These are phyloP conservation scores for Penicillium tannophilum DNA, from an alignment of 495 filamentous ascomycete species.

Conservation along the genomic window DNA sequence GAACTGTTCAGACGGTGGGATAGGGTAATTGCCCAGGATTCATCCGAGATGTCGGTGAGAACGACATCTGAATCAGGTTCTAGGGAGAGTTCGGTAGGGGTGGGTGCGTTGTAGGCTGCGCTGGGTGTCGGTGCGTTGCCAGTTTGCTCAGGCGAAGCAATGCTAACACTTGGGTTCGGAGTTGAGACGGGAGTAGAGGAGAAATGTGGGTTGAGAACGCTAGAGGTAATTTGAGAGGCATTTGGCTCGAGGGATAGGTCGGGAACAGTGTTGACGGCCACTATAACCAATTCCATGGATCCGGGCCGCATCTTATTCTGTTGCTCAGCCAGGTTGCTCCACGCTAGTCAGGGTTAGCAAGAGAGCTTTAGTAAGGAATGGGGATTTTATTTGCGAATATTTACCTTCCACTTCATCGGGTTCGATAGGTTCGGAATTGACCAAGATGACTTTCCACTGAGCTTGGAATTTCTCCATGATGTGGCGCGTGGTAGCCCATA, in stretches of 20 bases:
- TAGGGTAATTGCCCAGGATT: conserved; percentile 78
- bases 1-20: conserved; percentile 71
- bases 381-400: conserved; percentile 7
- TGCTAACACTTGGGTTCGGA: conserved; percentile 45
- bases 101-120: conserved; percentile 51
- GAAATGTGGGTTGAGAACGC: conserved; percentile 35
- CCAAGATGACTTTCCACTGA: conserved; percentile 79
- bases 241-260: conserved; percentile 58
- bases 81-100: conserved; percentile 53
- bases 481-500: conserved; percentile 82
- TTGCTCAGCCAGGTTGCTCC: conserved; percentile 47
- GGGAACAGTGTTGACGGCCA: conserved; percentile 67
- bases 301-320: conserved; percentile 50
- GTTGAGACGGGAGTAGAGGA: conserved; percentile 47
- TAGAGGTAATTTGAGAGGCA: conserved; percentile 32
- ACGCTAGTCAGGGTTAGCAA: conserved; percentile 34
- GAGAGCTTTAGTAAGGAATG: neutral
- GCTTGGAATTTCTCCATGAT: conserved; percentile 71
- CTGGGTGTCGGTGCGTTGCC: conserved; percentile 38
- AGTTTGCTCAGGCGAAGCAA: conserved; percentile 48
- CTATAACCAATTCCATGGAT: conserved; percentile 55
- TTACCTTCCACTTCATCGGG: conserved; percentile 69
- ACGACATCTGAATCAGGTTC: conserved; percentile 72
- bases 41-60: conserved; percentile 76
- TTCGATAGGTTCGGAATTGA: conserved; percentile 71